These are phyloP conservation scores for Sphaerulina musiva DNA, from an alignment of 2,329 filamentous ascomycete species.

Conservation along the genomic window DNA sequence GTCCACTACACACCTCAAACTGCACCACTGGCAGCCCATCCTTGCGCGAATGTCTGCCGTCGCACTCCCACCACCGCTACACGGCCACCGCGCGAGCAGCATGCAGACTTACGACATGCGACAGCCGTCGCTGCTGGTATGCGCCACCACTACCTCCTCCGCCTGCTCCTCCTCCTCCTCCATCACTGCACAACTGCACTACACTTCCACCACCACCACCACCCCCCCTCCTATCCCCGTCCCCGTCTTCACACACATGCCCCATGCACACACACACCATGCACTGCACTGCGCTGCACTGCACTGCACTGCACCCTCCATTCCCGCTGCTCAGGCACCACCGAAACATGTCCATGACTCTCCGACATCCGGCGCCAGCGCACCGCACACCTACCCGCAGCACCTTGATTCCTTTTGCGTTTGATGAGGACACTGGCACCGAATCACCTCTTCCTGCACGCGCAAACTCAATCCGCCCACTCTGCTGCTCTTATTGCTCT, in stretches of 20 bases:
- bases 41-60: constrained; percentile 15
- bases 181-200: neutral
- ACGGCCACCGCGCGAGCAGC: constrained; percentile 12
- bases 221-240: neutral
- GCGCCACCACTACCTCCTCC: constrained; percentile 1
- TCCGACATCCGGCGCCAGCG: constrained; percentile 9
- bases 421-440: constrained; percentile 16
- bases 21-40: constrained; percentile 7
- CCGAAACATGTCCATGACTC: constrained; percentile 7
- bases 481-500: constrained; percentile 7
- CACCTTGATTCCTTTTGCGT: constrained; percentile 14
- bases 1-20: neutral
- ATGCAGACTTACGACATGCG: constrained; percentile 17
- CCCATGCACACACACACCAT: neutral
- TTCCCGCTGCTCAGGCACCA: neutral
- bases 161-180: neutral
- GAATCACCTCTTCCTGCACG: constrained; percentile 18
- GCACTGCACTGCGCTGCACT: neutral
- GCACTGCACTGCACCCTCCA: neutral
- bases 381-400: constrained; percentile 6
- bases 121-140: constrained; percentile 13
- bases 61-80: constrained; percentile 13
- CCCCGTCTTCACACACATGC: no score
- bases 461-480: constrained; percentile 17
- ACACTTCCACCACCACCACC: neutral